Percentiles rank a stretch among this genome's conserved stretches.
phyloP scores from a whole-genome alignment of 768 basidiomycete genomes.

The Termitomyces sp. region DNA sequence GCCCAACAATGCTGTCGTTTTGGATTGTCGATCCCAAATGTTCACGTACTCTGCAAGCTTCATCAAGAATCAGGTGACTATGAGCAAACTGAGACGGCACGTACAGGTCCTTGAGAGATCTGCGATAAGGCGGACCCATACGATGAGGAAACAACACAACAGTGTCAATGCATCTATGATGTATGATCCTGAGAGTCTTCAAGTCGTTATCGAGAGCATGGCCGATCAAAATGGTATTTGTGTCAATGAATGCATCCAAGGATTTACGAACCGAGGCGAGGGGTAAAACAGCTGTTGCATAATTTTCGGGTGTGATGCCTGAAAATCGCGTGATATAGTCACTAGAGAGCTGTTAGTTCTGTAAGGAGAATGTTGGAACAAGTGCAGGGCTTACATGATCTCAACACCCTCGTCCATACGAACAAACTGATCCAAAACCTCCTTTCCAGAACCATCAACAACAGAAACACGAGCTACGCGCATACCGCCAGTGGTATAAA shows the following conservation, averaged over 20 bases:
- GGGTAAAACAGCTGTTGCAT: slow-evolving; percentile 58
- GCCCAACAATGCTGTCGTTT: slow-evolving; percentile 69
- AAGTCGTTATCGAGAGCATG: slow-evolving; percentile 93
- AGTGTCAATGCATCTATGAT: slow-evolving; percentile 84
- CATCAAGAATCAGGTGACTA: not conserved
- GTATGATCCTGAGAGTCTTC: slow-evolving; percentile 83
- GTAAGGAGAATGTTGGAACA: not conserved
- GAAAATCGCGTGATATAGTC: slow-evolving; percentile 93
- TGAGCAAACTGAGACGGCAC: slow-evolving; percentile 3
- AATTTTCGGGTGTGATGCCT: slow-evolving; percentile 59
- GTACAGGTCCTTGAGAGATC: slow-evolving; percentile 79
- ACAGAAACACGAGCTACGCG: slow-evolving; percentile 88
- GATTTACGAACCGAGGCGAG: slow-evolving; percentile 62
- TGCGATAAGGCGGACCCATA: slow-evolving; percentile 67
- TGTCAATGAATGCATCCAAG: slow-evolving; percentile 65
- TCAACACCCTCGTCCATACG: slow-evolving; percentile 77
- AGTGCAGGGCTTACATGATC: slow-evolving; percentile 66
- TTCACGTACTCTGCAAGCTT: slow-evolving; percentile 63
- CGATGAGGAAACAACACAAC: slow-evolving; percentile 80
- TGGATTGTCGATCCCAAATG: slow-evolving; percentile 81
- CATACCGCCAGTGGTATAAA: slow-evolving; percentile 91
- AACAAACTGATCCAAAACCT: slow-evolving; percentile 80
- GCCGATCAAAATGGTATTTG: slow-evolving; percentile 84
- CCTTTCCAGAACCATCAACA: slow-evolving; percentile 67
- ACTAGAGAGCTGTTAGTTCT: slow-evolving; percentile 29